Conservation (phyloP, 1,284 basidiomycete genomes). For the Sanghuangporus sanghuang region DNA sequence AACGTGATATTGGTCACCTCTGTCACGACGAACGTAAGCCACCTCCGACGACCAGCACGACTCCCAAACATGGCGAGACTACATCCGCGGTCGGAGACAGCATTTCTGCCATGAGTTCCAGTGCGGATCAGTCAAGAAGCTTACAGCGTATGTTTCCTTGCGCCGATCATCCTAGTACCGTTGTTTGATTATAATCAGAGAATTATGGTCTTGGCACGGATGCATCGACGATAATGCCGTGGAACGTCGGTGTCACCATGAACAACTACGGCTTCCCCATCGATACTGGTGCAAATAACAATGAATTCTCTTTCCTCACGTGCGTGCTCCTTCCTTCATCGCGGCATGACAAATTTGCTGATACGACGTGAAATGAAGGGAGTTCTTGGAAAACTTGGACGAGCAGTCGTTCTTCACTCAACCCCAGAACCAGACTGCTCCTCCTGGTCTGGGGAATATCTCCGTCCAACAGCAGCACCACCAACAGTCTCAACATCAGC, state of each 20-base stretch:
- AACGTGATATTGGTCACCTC: slow-evolving; percentile 86
- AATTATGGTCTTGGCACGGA: slow-evolving; percentile 14
- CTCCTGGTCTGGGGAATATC: neutral
- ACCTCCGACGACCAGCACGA: slow-evolving; percentile 42
- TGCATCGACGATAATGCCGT: slow-evolving; percentile 17
- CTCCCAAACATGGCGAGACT: slow-evolving; percentile 29
- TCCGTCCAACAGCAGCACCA: slow-evolving; percentile 16
- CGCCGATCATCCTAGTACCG: neutral
- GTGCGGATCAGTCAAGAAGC: slow-evolving; percentile 11
- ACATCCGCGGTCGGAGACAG: slow-evolving; percentile 13
- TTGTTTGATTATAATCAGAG: neutral
- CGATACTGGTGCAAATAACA: slow-evolving; percentile 25
- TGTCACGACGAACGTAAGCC: slow-evolving; percentile 86
- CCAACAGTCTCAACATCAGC: slow-evolving; percentile 3
- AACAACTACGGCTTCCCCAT: slow-evolving; percentile 11
- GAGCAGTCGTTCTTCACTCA: slow-evolving; percentile 66
- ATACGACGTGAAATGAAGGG: slow-evolving; percentile 36
- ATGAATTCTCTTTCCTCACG: slow-evolving; percentile 80
- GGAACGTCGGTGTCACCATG: slow-evolving; percentile 4
- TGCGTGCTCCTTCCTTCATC: slow-evolving; percentile 32
- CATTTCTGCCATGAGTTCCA: slow-evolving; percentile 19
- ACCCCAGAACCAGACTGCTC: slow-evolving; percentile 33
- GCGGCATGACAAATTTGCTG: neutral
- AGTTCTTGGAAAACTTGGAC: slow-evolving; percentile 77
- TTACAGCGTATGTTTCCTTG: slow-evolving; percentile 13